A percentile compares a stretch with the other conserved stretches of the same genome.
These are phyloP conservation scores for Puccinia triticina DNA, from an alignment of 1,284 basidiomycete genomes.

Conservation along the genomic window DNA sequence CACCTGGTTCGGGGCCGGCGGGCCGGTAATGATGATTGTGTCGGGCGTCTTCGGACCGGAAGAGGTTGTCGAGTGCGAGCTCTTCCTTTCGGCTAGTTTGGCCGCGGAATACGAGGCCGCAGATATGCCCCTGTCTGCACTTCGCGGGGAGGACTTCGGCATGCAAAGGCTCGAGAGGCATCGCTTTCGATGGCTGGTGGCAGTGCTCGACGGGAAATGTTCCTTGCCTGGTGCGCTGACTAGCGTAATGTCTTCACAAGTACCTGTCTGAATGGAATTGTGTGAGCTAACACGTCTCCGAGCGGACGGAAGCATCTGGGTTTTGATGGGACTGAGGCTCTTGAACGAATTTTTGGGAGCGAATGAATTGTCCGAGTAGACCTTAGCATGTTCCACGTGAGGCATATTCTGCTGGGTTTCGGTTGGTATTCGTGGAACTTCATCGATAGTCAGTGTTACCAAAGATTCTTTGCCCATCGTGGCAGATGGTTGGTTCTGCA, in stretches of 20 bases:
- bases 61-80: neutral
- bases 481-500: neutral
- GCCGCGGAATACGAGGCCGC: neutral
- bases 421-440: neutral
- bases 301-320: neutral
- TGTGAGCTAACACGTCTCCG: neutral
- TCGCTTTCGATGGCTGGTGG: neutral
- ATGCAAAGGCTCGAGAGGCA: conserved; percentile 2
- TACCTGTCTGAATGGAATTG: neutral
- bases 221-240: no score
- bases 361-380: neutral
- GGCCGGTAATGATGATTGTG: neutral
- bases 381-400: neutral
- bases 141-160: neutral
- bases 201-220: neutral
- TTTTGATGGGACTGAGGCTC: neutral
- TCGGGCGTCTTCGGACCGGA: neutral
- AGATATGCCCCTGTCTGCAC: neutral
- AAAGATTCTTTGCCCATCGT: neutral
- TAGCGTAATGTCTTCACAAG: neutral
- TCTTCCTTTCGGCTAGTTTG: neutral
- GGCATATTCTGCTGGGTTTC: neutral
- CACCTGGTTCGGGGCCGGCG: neutral
- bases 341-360: neutral
- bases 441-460: neutral